Conservation (phyloP, 768 basidiomycete species). For the Saitozyma sp. region DNA sequence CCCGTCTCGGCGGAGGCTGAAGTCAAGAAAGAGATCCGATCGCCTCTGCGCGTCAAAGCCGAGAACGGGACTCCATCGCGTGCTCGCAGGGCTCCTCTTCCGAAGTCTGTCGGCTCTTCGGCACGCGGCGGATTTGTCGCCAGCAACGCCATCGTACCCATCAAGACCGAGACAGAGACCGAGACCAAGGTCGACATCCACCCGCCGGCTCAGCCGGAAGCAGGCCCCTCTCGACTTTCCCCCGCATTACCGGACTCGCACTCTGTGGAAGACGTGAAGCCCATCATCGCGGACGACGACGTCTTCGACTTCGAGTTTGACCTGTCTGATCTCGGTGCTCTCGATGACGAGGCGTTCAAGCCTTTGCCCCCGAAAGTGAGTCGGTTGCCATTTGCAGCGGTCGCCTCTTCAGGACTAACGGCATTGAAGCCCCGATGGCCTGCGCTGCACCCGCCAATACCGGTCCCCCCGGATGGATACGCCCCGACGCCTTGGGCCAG, state of each 20-base stretch:
- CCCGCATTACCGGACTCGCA: not conserved
- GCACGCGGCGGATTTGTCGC: no score
- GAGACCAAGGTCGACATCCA: no score
- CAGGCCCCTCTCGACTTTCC: conserved; percentile 10
- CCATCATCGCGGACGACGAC: conserved; percentile 24
- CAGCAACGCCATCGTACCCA: no score
- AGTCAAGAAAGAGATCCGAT: no score
- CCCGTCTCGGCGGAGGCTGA: not conserved
- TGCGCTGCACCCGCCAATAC: conserved; percentile 36
- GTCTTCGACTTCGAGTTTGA: conserved; percentile 38
- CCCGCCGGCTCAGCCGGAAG: conserved; percentile 1
- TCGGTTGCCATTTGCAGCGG: not conserved
- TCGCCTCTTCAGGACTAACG: not conserved
- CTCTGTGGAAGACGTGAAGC: not conserved
- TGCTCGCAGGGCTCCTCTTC: no score
- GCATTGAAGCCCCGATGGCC: conserved; percentile 28
- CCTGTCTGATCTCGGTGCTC: conserved; percentile 34
- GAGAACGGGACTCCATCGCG: no score
- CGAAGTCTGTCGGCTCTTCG: no score
- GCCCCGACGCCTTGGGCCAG: conserved; percentile 40
- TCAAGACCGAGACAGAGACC: no score
- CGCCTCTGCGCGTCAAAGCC: no score
- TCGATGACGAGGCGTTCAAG: conserved; percentile 27
- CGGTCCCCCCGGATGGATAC: conserved; percentile 27
- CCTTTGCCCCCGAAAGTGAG: conserved; percentile 14